Evolutionary conservation across 345 rosid genomes (phyloP).

Genomic region (Hypericum androsaemum): DNA sequence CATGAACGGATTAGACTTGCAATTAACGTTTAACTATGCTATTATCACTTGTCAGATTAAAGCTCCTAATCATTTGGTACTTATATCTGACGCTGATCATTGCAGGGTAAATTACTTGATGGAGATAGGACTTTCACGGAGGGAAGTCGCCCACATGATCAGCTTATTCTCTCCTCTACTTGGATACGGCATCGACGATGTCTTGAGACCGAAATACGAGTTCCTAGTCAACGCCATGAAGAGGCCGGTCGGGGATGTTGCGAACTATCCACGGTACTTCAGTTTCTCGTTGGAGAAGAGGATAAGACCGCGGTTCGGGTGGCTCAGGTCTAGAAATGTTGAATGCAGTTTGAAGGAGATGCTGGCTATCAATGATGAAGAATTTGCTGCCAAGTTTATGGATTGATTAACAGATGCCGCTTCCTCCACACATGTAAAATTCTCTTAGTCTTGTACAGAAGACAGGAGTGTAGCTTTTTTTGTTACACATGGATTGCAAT

Average conservation of each 20-base stretch:
- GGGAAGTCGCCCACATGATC: conserved; percentile 64
- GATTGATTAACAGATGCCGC: conserved; percentile 25
- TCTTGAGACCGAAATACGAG: conserved; percentile 64
- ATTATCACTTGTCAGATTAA: too few species aligned
- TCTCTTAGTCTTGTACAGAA: too few species aligned
- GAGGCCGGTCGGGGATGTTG: conserved; percentile 47
- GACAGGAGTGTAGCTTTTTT: too few species aligned
- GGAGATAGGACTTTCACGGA: conserved; percentile 53
- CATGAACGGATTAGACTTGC: too few species aligned
- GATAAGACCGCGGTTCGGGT: conserved; percentile 76
- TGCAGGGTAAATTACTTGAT: conserved; percentile 60
- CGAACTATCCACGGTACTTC: conserved; percentile 74
- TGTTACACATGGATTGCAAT: too few species aligned
- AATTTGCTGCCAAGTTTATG: conserved; percentile 61
- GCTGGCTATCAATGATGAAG: conserved; percentile 75
- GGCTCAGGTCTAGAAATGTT: conserved; percentile 45
- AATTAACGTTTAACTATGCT: too few species aligned
- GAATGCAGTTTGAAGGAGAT: conserved; percentile 66
- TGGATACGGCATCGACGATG: conserved; percentile 72
- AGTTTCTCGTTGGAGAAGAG: conserved; percentile 82
- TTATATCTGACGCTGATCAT: too few species aligned
- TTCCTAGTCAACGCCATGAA: conserved; percentile 58
- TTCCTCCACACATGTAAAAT: too few species aligned
- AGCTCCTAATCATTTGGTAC: too few species aligned
- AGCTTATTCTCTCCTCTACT: conserved; percentile 71